phyloP scores from a whole-genome alignment of 202 grass and related monocot species.

The Schoenoplectus tabernaemontani region DNA sequence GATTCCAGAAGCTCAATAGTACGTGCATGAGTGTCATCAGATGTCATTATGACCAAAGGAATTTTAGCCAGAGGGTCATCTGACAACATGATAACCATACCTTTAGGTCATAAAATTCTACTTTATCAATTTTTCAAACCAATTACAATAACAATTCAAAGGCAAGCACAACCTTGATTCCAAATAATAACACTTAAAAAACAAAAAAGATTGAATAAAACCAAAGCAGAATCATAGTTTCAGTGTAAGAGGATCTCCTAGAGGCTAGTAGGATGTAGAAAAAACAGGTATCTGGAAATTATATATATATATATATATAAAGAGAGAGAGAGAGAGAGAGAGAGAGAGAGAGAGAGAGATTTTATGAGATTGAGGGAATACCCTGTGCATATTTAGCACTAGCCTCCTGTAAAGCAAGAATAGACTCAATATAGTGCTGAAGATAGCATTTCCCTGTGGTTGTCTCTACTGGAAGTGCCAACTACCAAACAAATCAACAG shows the following conservation, averaged over 20 bases:
- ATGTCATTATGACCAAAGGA: constrained; percentile 96
- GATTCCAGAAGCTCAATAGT: constrained; percentile 76
- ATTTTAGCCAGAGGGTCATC: constrained; percentile 42
- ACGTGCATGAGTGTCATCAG: constrained; percentile 78
- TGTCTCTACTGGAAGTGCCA: constrained; percentile 80
- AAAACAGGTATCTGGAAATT: no score
- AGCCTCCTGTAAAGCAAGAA: constrained; percentile 76
- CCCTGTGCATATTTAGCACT: constrained; percentile 60
- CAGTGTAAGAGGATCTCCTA: neutral
- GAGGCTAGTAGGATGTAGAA: neutral
- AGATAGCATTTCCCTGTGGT: constrained; percentile 82
- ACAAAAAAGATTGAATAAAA: neutral
- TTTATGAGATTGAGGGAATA: constrained; percentile 5
- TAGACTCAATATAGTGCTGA: constrained; percentile 92
- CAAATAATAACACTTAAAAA: neutral
- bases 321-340: no score
- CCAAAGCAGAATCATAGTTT: neutral
- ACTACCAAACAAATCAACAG: constrained; percentile 27
- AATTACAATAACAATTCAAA: constrained; percentile 9
- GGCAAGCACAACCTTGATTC: neutral
- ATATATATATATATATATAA: no score
- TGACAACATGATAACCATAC: constrained; percentile 20
- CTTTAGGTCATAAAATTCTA: neutral
- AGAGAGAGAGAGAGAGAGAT: neutral
- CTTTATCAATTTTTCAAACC: neutral